Conservation (phyloP, 768 basidiomycete genomes). For the Lactarius akahatsu region DNA sequence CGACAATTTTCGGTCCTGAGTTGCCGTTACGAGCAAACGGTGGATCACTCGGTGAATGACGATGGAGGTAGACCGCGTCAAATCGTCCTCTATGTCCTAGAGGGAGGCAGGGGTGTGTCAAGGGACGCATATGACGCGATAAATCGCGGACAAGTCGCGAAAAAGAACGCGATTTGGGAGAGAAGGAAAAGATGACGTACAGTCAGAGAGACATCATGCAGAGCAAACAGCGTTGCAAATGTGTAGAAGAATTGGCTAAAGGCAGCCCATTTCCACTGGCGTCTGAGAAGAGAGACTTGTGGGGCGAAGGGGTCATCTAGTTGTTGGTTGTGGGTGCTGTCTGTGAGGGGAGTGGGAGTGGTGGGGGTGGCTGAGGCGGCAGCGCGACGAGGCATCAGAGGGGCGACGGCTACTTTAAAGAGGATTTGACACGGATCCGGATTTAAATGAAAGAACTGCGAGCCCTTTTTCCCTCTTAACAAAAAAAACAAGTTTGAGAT, state of each 20-base stretch:
- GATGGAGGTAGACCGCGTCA: constrained; percentile 55
- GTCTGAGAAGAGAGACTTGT: constrained; percentile 57
- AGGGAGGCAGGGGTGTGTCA: constrained; percentile 23
- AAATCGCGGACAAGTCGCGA: neutral
- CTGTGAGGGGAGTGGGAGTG: constrained; percentile 26
- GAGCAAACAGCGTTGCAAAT: constrained; percentile 70
- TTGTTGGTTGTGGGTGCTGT: constrained; percentile 12
- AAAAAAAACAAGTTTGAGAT: neutral
- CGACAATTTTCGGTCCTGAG: constrained; percentile 80
- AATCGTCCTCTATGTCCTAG: constrained; percentile 79
- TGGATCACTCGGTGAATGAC: constrained; percentile 75
- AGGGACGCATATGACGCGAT: constrained; percentile 19
- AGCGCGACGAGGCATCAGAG: constrained; percentile 39
- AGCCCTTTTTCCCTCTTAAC: neutral
- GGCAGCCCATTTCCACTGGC: constrained; percentile 90
- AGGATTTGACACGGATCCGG: constrained; percentile 36
- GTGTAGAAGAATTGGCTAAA: constrained; percentile 89
- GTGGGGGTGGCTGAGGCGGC: constrained; percentile 30
- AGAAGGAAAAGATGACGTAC: constrained; percentile 42
- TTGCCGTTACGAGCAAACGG: constrained; percentile 67
- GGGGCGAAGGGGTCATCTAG: constrained; percentile 30
- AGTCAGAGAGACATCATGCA: constrained; percentile 65
- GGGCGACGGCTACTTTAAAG: constrained; percentile 29
- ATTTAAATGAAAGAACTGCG: constrained; percentile 30
- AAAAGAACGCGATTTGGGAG: constrained; percentile 12